A percentile compares a stretch with the other conserved stretches of the same genome.
phyloP scores from a whole-genome alignment of 345 rosid genomes.

The Excoecaria cochinchinensis region DNA sequence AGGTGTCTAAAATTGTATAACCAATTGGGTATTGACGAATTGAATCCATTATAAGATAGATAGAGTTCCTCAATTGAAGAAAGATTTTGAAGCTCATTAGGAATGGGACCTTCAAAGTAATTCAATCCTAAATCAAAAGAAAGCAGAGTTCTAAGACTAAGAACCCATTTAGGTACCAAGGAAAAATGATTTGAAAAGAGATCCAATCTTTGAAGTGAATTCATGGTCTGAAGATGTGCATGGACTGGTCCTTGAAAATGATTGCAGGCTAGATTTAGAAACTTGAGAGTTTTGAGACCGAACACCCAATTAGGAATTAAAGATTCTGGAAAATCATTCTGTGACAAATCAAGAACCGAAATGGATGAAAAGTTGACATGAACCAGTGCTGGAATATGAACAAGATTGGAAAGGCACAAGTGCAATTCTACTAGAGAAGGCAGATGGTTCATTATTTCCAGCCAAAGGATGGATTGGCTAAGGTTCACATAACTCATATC shows the following conservation, averaged over 20 bases:
- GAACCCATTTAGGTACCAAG: background rate
- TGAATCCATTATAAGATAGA: background rate
- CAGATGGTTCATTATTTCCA: conserved; percentile 11
- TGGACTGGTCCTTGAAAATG: background rate
- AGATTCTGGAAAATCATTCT: background rate
- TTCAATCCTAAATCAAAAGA: no score
- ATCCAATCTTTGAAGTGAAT: background rate
- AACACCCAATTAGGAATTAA: conserved; percentile 20
- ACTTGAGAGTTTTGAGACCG: conserved; percentile 8
- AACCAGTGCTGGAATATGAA: background rate
- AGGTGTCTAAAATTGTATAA: conserved; percentile 4
- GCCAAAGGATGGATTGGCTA: conserved; percentile 4
- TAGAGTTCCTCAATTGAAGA: conserved; percentile 1
- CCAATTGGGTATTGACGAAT: conserved; percentile 21
- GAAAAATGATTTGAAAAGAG: background rate
- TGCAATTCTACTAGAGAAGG: conserved; percentile 20
- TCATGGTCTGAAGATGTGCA: background rate
- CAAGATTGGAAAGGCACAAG: background rate
- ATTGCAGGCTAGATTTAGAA: conserved; percentile 1
- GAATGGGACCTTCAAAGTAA: background rate
- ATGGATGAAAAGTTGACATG: conserved; percentile 26
- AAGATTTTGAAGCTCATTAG: background rate
- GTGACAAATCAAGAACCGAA: conserved; percentile 21
- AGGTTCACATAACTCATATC: conserved; percentile 16
- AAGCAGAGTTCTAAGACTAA: no score